Base-by-base conservation (phyloP, 2,329 filamentous ascomycete genomes). In the Fusarium sp. region DNA sequence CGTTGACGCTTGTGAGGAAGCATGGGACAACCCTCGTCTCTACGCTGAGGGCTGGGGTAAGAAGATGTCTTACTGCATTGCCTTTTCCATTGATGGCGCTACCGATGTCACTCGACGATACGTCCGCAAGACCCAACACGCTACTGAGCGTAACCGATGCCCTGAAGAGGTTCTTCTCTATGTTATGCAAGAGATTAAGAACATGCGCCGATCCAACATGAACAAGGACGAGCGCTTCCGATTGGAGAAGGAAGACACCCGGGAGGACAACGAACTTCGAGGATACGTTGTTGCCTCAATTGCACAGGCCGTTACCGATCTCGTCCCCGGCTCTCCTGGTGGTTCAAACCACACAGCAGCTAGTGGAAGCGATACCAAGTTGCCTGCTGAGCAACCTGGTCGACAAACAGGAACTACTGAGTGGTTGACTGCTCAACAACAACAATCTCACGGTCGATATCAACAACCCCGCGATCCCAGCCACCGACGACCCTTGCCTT, bases 1-100 rank as follows among this genome's bases (percentile, higher is more conserved):
- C 73, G 94, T 98, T 44, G 96, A 99, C 79, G 91, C 91, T 34
- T 98, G 95, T 77, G 96, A 98, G 79, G 95, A 95, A 78, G 90
- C 93, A 3, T 98, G 95, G 94, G 96, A 99, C 79, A 94, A 95
- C 77, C 96, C 96, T 53, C 88, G 93, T 47, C 87, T 98, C 12
- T 98, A 98, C 81, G 90, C 94, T 9, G 94, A 98, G 81, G 95
- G 95, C 65, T 99, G 96, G 96, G 90, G 92, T 73, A 96, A 96
- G 85, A 97, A 96, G 84, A 93, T 98, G 85, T 95, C 94, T 1
- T 99, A 99, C 82, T 98, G 95, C 83, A 91, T 99, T 66, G 96
- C 95, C 54, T 99, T 99, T 79, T 97, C 94, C 15, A 94, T 93
- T 61, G 96, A 99, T 67, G 96, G 89, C 22, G 88, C 88, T 16